Evolutionary conservation across 345 rosid species (phyloP), one percentile per base, ranked within the genome.

Genomic region (Ceriops tagal): DNA sequence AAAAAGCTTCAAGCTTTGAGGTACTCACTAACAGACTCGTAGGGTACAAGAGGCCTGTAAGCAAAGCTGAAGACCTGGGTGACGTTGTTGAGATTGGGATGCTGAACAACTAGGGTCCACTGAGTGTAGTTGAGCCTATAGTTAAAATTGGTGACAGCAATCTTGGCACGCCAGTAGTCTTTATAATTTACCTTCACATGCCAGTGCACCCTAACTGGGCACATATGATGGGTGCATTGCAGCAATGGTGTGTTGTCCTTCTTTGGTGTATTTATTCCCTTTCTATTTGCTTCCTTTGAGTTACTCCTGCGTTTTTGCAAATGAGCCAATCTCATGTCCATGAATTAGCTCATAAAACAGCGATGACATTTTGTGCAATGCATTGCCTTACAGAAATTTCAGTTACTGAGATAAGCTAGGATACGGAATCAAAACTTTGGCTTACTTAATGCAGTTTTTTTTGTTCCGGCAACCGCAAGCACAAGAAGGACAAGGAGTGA

Each of bases 151-250:
- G 91, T 84, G 37, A 87, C 62, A 13, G 91, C 83, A 27, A 87
- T 15, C 91, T 87, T 87, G 6, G 76, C 88, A 0, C 88, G 91
- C 88, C 88, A 84, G 57, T 83, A 87, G 15, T 87, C 88, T 65
- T 53, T 80, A 66, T 87, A 87, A 66, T 84, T 84, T 71, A 78
- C 61, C 81, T 87, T 87, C 31, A 87, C 86, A 69, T 87, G 88
- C 88, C 91, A 84, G 56, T 87, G 91, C 32, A 87, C 91, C 47
- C 84, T 73, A 51, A 84, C 53, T 0, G 91, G 88, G 75, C 91
- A 87, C 91, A 87, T 87, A 56, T 87, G 91, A 59, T 81, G 85
- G 1, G 91, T 87, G 79, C 91, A 84, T 73, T 83, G 88, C 5
- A 87, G 79, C 77, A 87, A 71, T 22, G 85, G 87, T n/a, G 74